Evolutionary conservation across 495 filamentous ascomycete genomes (phyloP), one percentile per base, ranked within the genome.

Genomic region (Neurospora sp.): DNA sequence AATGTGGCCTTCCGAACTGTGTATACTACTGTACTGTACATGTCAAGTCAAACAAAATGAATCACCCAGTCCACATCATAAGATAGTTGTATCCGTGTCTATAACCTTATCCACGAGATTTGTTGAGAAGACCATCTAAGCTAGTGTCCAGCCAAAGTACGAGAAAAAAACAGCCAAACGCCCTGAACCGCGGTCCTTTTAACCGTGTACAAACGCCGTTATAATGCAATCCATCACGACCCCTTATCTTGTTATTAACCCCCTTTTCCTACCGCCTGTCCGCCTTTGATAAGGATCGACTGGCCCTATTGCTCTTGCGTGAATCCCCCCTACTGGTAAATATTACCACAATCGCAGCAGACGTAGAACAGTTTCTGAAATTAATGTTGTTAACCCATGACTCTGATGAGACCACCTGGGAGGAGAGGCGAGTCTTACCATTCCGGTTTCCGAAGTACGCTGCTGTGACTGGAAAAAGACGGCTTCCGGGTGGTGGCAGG

Each of bases 401-500:
- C 69, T 68, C n/a, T 59, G 48, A 10, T 14, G 48, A 59, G 20
- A 53, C 44, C 44, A 9, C 45, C 45, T 35, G 31, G 31, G 31
- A 35, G 31, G 31, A 35, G 35, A 7, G 35, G 35, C 7, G 45
- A 59, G 68, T 68, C 91, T 87, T 79, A 98, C 96, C 96, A 99
- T 99, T 82, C 96, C 96, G 9, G 96, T 99, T 81, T 98, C 94
- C 16, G 94, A 92, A 69, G 91, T 96, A 78, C 96, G 90, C 84
- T 98, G 94, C 80, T 98, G 96, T 48, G 94, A 97, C 84, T 99
- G 96, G 86, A 98, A 99, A 82, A 96, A 99, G 61, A 99, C 96
- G 1, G 93, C 92, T 81, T 98, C 93, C 70, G 87, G 88, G 79
- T 96, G 91, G 59, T 88, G 85, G 85, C 96, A 99, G 72, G 86